A percentile compares a stretch with the other conserved stretches of the same genome.
Evolutionary conservation across 2,329 filamentous ascomycete species (phyloP).

Genomic region (Ascochyta fabae): DNA sequence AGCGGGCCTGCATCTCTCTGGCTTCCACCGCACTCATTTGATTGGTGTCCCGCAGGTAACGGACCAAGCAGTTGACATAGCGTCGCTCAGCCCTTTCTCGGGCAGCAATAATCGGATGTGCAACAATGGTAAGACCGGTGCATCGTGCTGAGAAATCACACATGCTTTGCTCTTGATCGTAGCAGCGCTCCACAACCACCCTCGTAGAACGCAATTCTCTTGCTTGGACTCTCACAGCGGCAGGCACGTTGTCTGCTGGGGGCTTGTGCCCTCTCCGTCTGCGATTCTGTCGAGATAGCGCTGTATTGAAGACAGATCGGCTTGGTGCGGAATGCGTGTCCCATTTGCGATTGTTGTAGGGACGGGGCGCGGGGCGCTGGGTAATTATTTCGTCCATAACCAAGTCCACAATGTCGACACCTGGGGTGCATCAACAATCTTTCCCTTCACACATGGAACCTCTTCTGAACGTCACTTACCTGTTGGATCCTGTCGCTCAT

Average conservation of each 20-base stretch:
- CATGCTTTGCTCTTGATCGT: slow-evolving; percentile 17
- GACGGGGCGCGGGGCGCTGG: not conserved
- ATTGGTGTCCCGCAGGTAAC: slow-evolving; percentile 22
- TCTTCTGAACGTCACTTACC: slow-evolving; percentile 8
- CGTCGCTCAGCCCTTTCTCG: slow-evolving; percentile 22
- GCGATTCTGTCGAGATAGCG: not conserved
- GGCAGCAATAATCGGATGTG: not conserved
- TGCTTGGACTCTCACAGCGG: slow-evolving; percentile 4
- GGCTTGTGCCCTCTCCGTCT: not conserved
- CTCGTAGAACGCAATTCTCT: slow-evolving; percentile 16
- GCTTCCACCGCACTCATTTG: slow-evolving; percentile 17
- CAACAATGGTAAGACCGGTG: not conserved
- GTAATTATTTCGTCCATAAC: slow-evolving; percentile 28
- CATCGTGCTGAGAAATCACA: not conserved
- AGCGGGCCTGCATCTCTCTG: slow-evolving; percentile 14
- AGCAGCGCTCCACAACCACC: slow-evolving; percentile 18
- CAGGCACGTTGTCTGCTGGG: not conserved
- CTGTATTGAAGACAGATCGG: not conserved
- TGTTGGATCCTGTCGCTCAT: slow-evolving; percentile 24
- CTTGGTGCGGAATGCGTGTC: not conserved
- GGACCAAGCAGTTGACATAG: slow-evolving; percentile 27
- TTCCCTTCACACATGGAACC: not conserved
- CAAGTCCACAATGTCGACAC: slow-evolving; percentile 37
- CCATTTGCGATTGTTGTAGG: not conserved
- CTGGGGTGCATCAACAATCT: not conserved